Conservation (phyloP, 2,329 filamentous ascomycete genomes). For the Diplodia mutila region DNA sequence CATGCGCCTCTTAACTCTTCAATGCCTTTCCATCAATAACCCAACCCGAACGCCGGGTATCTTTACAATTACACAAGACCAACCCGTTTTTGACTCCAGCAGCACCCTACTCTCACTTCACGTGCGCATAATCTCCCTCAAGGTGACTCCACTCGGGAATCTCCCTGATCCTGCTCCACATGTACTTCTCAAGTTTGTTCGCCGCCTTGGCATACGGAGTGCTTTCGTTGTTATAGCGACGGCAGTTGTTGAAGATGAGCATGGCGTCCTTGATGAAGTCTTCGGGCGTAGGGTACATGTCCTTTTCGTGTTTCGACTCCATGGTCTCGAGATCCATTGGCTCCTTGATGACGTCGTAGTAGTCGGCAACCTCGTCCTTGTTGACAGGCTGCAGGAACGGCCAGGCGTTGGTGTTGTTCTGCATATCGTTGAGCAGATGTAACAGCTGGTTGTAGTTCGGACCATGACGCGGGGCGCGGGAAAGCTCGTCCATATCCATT, state of each 20-base stretch:
- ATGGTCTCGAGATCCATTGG: constrained; percentile 97
- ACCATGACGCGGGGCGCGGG: constrained; percentile 90
- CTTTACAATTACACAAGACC: background rate
- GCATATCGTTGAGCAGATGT: constrained; percentile 89
- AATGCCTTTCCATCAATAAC: background rate
- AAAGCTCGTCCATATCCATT: constrained; percentile 95
- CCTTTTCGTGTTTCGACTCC: constrained; percentile 92
- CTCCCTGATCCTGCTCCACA: constrained; percentile 91
- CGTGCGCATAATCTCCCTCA: constrained; percentile 31
- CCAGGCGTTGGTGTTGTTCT: constrained; percentile 92
- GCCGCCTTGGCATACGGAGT: constrained; percentile 95
- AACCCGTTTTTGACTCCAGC: background rate
- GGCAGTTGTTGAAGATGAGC: constrained; percentile 92
- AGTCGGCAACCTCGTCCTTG: constrained; percentile 94
- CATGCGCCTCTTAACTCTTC: background rate
- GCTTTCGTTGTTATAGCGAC: constrained; percentile 93
- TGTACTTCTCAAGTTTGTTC: constrained; percentile 88
- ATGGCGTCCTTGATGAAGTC: constrained; percentile 89
- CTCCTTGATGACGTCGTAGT: constrained; percentile 97
- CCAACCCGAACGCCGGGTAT: constrained; percentile 20
- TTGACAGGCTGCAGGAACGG: constrained; percentile 94
- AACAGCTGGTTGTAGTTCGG: constrained; percentile 95
- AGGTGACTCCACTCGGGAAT: constrained; percentile 80
- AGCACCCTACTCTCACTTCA: background rate
- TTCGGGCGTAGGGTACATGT: constrained; percentile 87